Base-by-base conservation (phyloP, 169 alveolate species). In the Babesia bigemina region DNA sequence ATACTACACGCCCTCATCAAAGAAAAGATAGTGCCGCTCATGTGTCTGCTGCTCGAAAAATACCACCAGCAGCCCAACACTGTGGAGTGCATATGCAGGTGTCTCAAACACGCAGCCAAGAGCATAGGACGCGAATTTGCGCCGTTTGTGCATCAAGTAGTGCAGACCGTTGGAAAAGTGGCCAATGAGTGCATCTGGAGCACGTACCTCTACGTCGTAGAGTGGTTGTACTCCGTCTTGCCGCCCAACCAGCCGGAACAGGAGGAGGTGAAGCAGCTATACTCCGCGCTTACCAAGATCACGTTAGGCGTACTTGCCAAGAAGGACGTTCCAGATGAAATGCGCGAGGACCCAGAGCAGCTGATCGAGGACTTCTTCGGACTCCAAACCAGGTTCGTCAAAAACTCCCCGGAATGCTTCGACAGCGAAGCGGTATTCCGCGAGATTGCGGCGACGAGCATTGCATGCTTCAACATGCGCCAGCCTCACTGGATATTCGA, bases 321-420 rank as follows among this genome's bases (percentile, higher is more conserved):
- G 49, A 59, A 66, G 19, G 50, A 42, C 17, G 36, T 8, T 0
- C 73, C 4, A 22, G 24, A 2, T 3, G 56, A 50, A 19, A 8
- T 67, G 45, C 36, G 24, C 22, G 66, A 60, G 24, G 79, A 57
- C 13, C 74, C 60, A 4, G 69, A 58, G 58, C 72, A 66, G 16
- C 47, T 78, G 8, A 39, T 78, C 36, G 86, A 78, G 47, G 86
- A 78, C 52, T 78, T 78, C 42, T 78, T 61, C 62, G 86, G 86
- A 4, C 67, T 78, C 19, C 86, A 78, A 45, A 58, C 86, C 36
- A 13, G 73, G 57, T 78, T 78, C 44, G 22, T 78, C 59, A 66
- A 28, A n/a, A 53, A 70, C 59, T 16, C 81, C 2, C 67, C 66
- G 2, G 60, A 50, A 16, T 62, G 66, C 44, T 78, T 58, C 48